Base-by-base conservation (phyloP, 176 grass and related monocot genomes). In the Oryza rufipogon region DNA sequence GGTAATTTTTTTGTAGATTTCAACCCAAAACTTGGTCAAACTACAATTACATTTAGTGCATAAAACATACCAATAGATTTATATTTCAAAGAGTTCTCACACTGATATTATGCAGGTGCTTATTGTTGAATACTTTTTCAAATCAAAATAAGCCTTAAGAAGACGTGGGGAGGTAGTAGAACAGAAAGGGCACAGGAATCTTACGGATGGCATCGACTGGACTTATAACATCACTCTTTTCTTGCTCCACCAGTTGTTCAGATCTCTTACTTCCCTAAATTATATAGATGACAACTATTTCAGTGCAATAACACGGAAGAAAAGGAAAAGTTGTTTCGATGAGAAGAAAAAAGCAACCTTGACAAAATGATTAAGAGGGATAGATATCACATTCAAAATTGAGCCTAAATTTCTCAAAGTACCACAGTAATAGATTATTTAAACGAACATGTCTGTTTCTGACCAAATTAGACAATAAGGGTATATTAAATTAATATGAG, bases 201-300 rank as follows among this genome's bases (percentile, higher is more conserved):
- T 86, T 86, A 88, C 82, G 20, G 49, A 86, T 94, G 39, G 52
- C 56, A 68, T 98, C 91, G 64, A 83, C 73, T 28, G 91, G 79
- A 20, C 88, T 87, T 71, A 98, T 92, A 72, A 93, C 87, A 90
- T 87, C 96, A 81, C 89, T 95, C 77, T 93, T 98, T 82, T 95
- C 93, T 85, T 94, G 91, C 25, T 98, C 96, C 75, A 87, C 47
- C 38, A 69, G 61, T 66, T 83, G 79, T 38, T 92, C 91, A 79
- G 86, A 64, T 74, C 65, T 89, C 38, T 74, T 83, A 78, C 56
- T 83, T 71, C 58, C 86, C 96, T 98, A 71, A 85, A 85, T 80
- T 63, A 68, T 17, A 68, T 11, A 13, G 9, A 15, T 80, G 51
- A 41, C 5, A 81, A 73, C 69, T 68, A 85, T 74, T 80, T 74